Evolutionary conservation across 2,329 filamentous ascomycete species (phyloP).

Genomic region (Cylindrodendrum hubeiense): DNA sequence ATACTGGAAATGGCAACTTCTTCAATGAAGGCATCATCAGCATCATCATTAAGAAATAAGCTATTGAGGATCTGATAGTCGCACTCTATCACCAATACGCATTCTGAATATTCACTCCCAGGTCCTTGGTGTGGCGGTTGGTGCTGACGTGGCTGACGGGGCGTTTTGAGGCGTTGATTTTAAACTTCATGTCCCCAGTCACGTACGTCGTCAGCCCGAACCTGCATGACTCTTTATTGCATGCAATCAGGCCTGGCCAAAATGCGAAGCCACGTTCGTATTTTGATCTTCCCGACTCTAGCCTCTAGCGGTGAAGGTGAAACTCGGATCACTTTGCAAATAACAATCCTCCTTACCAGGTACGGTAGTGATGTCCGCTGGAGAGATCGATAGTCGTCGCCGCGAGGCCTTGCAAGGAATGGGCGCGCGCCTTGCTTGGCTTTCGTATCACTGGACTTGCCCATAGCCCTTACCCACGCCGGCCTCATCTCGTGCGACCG

Average conservation of each 20-base stretch:
- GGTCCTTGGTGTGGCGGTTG: neutral
- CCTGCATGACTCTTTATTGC: neutral
- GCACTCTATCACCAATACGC: no score
- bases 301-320: neutral
- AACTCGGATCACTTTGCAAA: neutral
- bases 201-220: neutral
- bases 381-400: neutral
- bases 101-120: no score
- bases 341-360: neutral
- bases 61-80: no score
- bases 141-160: no score
- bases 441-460: constrained; percentile 2
- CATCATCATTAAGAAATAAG: no score
- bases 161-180: neutral
- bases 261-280: neutral
- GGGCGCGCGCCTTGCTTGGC: neutral
- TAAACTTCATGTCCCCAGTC: neutral
- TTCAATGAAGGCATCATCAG: neutral
- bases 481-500: constrained; percentile 23
- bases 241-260: neutral
- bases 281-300: constrained; percentile 3
- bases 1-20: neutral
- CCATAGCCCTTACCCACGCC: constrained; percentile 31
- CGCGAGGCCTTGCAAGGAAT: neutral
- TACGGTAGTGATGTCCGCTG: neutral